A percentile compares a stretch with the other conserved stretches of the same genome.
These are phyloP conservation scores for Pseudoscleropodium purum DNA, from an alignment of 225 moss, liverwort and hornwort species.

Conservation along the genomic window DNA sequence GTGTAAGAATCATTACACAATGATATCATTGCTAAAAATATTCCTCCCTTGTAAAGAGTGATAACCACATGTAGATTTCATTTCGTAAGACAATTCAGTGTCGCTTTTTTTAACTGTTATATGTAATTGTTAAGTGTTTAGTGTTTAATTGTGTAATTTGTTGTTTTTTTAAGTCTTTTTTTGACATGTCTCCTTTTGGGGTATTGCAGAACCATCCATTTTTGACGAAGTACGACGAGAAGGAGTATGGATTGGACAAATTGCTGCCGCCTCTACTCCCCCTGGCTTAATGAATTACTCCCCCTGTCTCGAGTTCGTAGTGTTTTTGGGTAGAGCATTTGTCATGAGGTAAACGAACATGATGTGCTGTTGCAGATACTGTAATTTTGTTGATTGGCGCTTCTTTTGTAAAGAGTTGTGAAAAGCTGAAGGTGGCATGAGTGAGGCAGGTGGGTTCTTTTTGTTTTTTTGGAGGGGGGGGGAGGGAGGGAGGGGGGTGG, in stretches of 20 bases:
- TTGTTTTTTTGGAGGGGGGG: too few species aligned
- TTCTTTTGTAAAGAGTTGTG: conserved; percentile 44
- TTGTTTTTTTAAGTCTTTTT: neutral
- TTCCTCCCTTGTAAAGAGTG: neutral
- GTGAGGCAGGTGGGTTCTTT: neutral
- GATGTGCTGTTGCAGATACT: conserved; percentile 11
- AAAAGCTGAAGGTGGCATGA: neutral
- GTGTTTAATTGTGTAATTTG: neutral
- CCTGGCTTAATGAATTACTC: conserved; percentile 11
- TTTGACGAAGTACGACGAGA: conserved; percentile 40
- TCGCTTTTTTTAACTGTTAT: neutral
- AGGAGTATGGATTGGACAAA: conserved; percentile 39
- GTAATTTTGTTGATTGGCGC: conserved; percentile 26
- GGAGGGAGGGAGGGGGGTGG: too few species aligned
- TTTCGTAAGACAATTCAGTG: neutral
- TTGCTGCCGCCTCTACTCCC: conserved; percentile 42
- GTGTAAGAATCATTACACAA: neutral
- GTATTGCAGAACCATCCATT: conserved; percentile 50
- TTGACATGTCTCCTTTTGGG: neutral
- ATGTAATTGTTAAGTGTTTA: neutral
- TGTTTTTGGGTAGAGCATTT: neutral
- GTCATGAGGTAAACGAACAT: conserved; percentile 12
- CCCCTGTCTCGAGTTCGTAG: conserved; percentile 11
- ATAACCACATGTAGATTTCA: neutral
- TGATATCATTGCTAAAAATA: neutral